Base-by-base conservation (phyloP, 305 asterid genomes). In the Striga hermonthica region DNA sequence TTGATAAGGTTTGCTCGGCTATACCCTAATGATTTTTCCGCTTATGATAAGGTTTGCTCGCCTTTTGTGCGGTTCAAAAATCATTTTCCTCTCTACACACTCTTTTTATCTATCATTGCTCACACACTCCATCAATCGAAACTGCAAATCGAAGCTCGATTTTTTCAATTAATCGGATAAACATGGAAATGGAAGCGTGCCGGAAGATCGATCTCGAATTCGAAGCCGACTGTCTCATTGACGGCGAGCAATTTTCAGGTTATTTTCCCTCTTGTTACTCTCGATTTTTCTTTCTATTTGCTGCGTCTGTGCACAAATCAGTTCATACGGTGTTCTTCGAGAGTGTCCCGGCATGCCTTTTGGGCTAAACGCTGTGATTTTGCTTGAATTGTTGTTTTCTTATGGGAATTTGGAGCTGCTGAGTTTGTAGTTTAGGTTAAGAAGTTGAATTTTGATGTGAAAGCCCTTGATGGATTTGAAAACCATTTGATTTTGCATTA, bases 191-290 rank as follows among this genome's bases (percentile, higher is more conserved):
- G 71, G 85, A 65, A 50, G 76, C 61, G 53, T 40, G 63, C 59
- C 80, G 61, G 66, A 73, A 76, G 39, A 68, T 67, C 66, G 80
- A 78, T 74, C 69, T 74, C 31, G 82, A 74, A 54, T 70, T 69
- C 57, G 82, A 71, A 74, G 78, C 48, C 60, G 48, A 68, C 59
- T 77, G 77, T 59, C 76, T 76, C 50, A 54, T 72, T 9, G 82
- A 64, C 56, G 66, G 67, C 16, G 31, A 54, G 49, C 79, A 76
- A 38, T 69, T 64, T 72, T 48, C 85, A 81, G 82, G 85, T 78
- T 43, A 22, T 22, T 22, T 36, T 69, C 64, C 1, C 6, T 3
- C 11, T 49, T 38, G 15, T 36, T 10, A 55, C 53, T 59, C 37
- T 22, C 48, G 50, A 28, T 0, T 60, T 48, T 16, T 49, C 7